Conservation (phyloP, 345 rosid genomes). For the Clarkia xantiana region DNA sequence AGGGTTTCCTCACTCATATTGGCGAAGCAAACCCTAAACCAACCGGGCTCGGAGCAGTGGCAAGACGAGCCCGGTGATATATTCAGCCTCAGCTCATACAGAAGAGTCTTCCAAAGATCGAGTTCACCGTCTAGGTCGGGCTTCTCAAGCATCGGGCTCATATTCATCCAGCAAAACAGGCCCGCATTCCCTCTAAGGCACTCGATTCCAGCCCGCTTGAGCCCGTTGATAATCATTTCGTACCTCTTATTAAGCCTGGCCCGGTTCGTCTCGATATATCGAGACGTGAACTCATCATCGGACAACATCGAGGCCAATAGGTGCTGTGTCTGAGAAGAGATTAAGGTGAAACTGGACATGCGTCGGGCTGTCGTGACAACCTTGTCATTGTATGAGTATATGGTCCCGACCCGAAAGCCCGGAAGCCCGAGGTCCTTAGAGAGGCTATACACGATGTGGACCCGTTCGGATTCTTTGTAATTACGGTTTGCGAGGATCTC, state of each 20-base stretch:
- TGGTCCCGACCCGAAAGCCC: constrained; percentile 7
- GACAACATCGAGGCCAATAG: constrained; percentile 14
- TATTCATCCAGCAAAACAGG: no score
- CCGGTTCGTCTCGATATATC: constrained; percentile 5
- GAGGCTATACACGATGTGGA: constrained; percentile 10
- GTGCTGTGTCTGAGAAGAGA: constrained; percentile 11
- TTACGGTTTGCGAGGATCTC: constrained; percentile 14
- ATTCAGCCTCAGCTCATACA: constrained; percentile 12
- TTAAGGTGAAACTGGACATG: constrained; percentile 15
- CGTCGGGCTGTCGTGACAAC: constrained; percentile 5
- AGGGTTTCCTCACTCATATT: constrained; percentile 14
- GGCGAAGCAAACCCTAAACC: constrained; percentile 17
- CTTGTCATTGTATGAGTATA: constrained; percentile 14
- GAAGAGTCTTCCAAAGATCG: constrained; percentile 12
- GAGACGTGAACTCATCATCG: constrained; percentile 8
- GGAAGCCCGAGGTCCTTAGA: constrained; percentile 14
- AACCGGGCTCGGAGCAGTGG: constrained; percentile 12
- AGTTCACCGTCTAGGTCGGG: constrained; percentile 4
- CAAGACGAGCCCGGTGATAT: constrained; percentile 13
- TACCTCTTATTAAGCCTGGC: constrained; percentile 8
- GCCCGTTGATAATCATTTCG: background rate
- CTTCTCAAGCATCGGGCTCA: no score
- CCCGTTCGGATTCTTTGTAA: constrained; percentile 2
- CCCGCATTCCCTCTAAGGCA: no score
- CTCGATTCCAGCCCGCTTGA: no score